phyloP scores from a whole-genome alignment of 2,329 filamentous ascomycete genomes.

The Aureobasidium sp. region DNA sequence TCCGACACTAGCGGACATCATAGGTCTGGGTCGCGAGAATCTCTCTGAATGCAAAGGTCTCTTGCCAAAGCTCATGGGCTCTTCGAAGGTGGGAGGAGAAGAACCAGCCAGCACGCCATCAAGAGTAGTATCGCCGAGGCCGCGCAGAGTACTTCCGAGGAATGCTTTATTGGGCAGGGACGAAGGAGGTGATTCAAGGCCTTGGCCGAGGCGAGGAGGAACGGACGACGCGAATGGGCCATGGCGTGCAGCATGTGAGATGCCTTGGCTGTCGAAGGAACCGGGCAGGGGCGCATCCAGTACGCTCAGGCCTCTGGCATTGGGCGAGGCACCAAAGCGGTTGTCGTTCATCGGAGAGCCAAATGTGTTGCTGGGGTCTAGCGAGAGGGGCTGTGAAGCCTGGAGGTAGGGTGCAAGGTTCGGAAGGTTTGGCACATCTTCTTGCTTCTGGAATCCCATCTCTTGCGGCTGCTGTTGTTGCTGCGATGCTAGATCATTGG shows the following conservation, averaged over 20 bases:
- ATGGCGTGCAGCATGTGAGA: constrained; percentile 82
- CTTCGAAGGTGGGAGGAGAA: constrained; percentile 57
- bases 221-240: constrained; percentile 89
- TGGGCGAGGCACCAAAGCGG: constrained; percentile 70
- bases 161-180: constrained; percentile 44
- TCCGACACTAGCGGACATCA: constrained; percentile 54
- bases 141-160: constrained; percentile 40
- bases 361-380: constrained; percentile 41
- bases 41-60: constrained; percentile 58
- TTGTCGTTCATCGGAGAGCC: constrained; percentile 76
- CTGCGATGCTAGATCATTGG: constrained; percentile 12
- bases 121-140: constrained; percentile 46
- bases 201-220: constrained; percentile 86
- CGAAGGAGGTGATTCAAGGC: constrained; percentile 74
- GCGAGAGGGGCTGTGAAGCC: constrained; percentile 2
- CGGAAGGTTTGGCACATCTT: constrained; percentile 1
- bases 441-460: background rate
- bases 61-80: constrained; percentile 57
- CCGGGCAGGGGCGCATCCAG: constrained; percentile 87
- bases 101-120: constrained; percentile 37
- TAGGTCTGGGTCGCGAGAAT: constrained; percentile 44
- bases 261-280: constrained; percentile 92
- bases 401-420: constrained; percentile 6
- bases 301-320: constrained; percentile 62
- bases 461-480: constrained; percentile 14